Evolutionary conservation across 371 early-diverging fungal genomes (phyloP).

Genomic region (Sporodiniella umbellata): DNA sequence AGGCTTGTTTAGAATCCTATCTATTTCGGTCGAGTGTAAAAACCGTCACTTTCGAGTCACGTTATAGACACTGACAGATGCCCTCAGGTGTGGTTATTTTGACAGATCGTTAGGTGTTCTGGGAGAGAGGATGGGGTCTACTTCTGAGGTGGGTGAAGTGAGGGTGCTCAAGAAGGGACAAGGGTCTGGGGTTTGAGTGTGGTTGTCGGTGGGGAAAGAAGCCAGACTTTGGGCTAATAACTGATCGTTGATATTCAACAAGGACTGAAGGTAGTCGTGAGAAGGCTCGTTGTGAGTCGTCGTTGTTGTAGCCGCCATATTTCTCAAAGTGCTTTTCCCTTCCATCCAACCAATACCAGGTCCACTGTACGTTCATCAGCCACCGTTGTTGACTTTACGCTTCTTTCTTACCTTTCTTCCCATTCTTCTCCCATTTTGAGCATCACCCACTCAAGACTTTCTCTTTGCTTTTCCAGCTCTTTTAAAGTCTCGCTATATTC

Average conservation of each 20-base stretch:
- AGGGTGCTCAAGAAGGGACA: neutral
- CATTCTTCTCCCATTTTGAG: constrained; percentile 47
- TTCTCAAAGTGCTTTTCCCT: neutral
- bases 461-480: constrained; percentile 35
- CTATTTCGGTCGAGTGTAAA: no score
- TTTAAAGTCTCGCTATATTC: constrained; percentile 38
- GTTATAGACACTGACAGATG: no score
- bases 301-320: neutral
- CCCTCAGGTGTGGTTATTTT: no score
- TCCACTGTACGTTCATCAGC: constrained; percentile 29
- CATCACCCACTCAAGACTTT: constrained; percentile 40
- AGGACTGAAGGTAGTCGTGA: constrained; percentile 17
- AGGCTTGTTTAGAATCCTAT: no score
- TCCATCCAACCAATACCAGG: constrained; percentile 45
- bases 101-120: neutral
- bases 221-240: constrained; percentile 18
- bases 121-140: neutral
- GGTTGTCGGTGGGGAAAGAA: neutral
- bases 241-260: constrained; percentile 20
- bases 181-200: neutral
- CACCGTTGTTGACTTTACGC: no score
- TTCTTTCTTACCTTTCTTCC: constrained; percentile 40
- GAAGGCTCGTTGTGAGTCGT: constrained; percentile 7
- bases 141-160: neutral
- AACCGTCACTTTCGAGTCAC: no score